phyloP scores from a whole-genome alignment of 805 yeast genomes.

The Peterozyma toletana region DNA sequence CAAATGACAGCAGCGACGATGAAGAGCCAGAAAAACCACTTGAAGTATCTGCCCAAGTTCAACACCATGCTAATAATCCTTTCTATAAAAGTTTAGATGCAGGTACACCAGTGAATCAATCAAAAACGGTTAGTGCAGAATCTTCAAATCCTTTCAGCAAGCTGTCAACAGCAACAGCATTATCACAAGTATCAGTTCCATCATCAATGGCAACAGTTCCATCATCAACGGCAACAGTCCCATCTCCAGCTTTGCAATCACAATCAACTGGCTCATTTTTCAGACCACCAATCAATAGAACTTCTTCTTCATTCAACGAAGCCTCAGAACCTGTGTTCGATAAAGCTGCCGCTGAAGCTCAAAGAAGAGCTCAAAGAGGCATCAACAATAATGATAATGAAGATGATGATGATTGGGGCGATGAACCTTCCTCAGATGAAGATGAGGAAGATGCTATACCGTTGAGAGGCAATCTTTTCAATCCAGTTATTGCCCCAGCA shows the following conservation, averaged over 20 bases:
- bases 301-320: slow-evolving; percentile 10
- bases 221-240: slow-evolving; percentile 12
- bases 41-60: slow-evolving; percentile 3
- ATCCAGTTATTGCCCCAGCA: background rate
- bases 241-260: slow-evolving; percentile 10
- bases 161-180: slow-evolving; percentile 2
- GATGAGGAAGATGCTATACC: slow-evolving; percentile 39
- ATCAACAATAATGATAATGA: slow-evolving; percentile 29
- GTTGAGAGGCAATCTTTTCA: slow-evolving; percentile 25
- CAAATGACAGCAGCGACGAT: slow-evolving; percentile 41
- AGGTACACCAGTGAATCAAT: background rate
- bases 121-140: background rate
- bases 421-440: slow-evolving; percentile 24
- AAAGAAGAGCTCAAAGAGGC: slow-evolving; percentile 67
- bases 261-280: slow-evolving; percentile 50
- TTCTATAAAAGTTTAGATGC: background rate
- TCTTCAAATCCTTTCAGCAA: slow-evolving; percentile 7
- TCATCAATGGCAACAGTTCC: slow-evolving; percentile 1
- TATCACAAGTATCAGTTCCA: slow-evolving; percentile 1
- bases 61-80: background rate
- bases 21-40: slow-evolving; percentile 18
- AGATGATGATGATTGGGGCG: slow-evolving; percentile 35
- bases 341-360: slow-evolving; percentile 55
- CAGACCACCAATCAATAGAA: slow-evolving; percentile 30
- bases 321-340: slow-evolving; percentile 34